These are phyloP conservation scores for Chernovozyma sophiae-reginae DNA, from an alignment of 1,139 yeast species.

Conservation along the genomic window DNA sequence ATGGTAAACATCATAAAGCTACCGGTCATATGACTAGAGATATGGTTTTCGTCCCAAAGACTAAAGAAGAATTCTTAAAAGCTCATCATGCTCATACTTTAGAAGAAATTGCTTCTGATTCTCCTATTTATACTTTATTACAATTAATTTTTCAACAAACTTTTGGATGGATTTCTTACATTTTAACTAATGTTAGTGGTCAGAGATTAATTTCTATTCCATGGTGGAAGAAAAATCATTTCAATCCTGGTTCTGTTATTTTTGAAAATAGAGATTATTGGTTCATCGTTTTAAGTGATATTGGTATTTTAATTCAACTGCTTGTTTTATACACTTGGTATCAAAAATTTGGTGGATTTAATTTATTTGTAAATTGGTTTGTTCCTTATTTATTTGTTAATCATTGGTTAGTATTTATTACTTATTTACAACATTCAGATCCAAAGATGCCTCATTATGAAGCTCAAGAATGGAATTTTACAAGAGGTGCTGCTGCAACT, in stretches of 20 bases:
- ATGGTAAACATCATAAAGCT: slow-evolving; percentile 61
- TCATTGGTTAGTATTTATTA: slow-evolving; percentile 63
- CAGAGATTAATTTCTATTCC: slow-evolving; percentile 40
- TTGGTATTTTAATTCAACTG: slow-evolving; percentile 43
- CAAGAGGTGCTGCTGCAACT: slow-evolving; percentile 66
- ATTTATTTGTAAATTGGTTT: slow-evolving; percentile 48
- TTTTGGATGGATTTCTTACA: slow-evolving; percentile 50
- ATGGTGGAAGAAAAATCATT: slow-evolving; percentile 37
- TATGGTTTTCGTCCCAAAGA: slow-evolving; percentile 57
- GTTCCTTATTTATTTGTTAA: slow-evolving; percentile 55
- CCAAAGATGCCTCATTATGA: slow-evolving; percentile 56
- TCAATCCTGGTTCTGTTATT: slow-evolving; percentile 50
- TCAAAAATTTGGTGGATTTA: slow-evolving; percentile 44
- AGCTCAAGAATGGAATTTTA: slow-evolving; percentile 56
- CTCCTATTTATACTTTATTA: slow-evolving; percentile 48
- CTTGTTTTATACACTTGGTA: slow-evolving; percentile 47
- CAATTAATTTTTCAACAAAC: slow-evolving; percentile 48
- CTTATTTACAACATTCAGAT: slow-evolving; percentile 60
- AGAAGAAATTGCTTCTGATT: slow-evolving; percentile 49
- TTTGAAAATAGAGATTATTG: slow-evolving; percentile 55
- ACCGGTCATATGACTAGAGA: slow-evolving; percentile 60
- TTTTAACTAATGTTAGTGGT: slow-evolving; percentile 52
- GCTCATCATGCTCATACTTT: slow-evolving; percentile 24
- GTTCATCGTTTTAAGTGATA: slow-evolving; percentile 50
- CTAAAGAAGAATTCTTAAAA: slow-evolving; percentile 41